Percentiles rank a stretch among this genome's conserved stretches.
Evolutionary conservation across 148 eudicot species (phyloP).

Genomic region (Cornus suecica): DNA sequence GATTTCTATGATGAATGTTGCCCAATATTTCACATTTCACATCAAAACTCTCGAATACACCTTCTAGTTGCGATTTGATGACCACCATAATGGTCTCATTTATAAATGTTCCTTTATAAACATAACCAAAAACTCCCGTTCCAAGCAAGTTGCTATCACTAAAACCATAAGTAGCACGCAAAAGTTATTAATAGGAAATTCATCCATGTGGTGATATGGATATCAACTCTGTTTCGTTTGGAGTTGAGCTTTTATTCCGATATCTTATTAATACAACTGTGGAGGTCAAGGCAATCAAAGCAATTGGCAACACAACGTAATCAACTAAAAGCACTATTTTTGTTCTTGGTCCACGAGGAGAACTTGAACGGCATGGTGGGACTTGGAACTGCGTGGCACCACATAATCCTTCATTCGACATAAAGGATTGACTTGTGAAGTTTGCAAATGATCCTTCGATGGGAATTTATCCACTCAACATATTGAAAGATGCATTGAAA

Average conservation of each 20-base stretch:
- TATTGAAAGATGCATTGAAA: slow-evolving; percentile 18
- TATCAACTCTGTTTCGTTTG: neutral
- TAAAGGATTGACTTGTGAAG: slow-evolving; percentile 7
- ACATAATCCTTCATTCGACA: slow-evolving; percentile 16
- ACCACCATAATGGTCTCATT: slow-evolving; percentile 6
- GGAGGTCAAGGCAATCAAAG: no score
- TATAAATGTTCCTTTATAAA: no score
- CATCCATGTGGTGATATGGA: neutral
- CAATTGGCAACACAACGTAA: no score
- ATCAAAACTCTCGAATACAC: slow-evolving; percentile 11
- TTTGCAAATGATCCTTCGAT: slow-evolving; percentile 15
- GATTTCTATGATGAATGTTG: slow-evolving; percentile 22
- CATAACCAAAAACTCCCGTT: no score
- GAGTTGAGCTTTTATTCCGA: neutral
- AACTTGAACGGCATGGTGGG: no score
- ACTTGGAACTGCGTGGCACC: slow-evolving; percentile 14
- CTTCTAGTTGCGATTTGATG: slow-evolving; percentile 13
- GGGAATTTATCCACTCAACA: slow-evolving; percentile 17
- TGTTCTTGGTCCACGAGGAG: no score
- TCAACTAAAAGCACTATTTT: no score
- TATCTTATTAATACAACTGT: no score
- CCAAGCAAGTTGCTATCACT: no score
- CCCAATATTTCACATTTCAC: slow-evolving; percentile 16
- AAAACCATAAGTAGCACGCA: no score
- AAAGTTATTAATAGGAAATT: slow-evolving; percentile 4